A percentile compares a stretch with the other conserved stretches of the same genome.
These are phyloP conservation scores for Rhododendron williamsianum DNA, from an alignment of 148 eudicot species.

Conservation along the genomic window DNA sequence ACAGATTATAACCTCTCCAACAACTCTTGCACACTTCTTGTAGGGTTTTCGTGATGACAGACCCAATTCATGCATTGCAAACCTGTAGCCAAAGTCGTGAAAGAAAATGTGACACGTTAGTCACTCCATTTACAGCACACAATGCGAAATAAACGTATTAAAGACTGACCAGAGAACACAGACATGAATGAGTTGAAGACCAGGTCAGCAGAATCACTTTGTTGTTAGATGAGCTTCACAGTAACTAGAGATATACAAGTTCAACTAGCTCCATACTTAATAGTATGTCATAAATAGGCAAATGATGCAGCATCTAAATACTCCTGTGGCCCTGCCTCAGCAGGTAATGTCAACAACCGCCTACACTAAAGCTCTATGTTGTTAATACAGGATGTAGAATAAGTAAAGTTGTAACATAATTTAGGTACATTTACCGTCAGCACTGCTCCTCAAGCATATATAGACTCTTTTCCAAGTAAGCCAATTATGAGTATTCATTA, in stretches of 20 bases:
- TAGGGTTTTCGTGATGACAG: constrained; percentile 86
- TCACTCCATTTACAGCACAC: not conserved
- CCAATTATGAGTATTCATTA: not conserved
- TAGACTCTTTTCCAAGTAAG: not conserved
- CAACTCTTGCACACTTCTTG: constrained; percentile 98
- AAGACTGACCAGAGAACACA: not conserved
- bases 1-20: constrained; percentile 72
- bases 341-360: not conserved
- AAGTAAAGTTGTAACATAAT: not conserved
- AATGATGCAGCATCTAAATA: not conserved
- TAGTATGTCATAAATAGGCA: not conserved
- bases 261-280: not conserved
- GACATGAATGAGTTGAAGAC: not conserved
- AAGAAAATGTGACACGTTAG: not conserved
- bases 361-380: not conserved
- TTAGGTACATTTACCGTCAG: not conserved
- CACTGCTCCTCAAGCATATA: not conserved
- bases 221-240: not conserved
- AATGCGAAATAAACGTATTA: not conserved
- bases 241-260: not conserved
- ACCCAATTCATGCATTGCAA: constrained; percentile 96
- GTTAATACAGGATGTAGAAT: not conserved
- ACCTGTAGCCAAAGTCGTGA: constrained; percentile 38
- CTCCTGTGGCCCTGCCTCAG: not conserved
- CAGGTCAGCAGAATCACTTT: not conserved